Evolutionary conservation across 805 yeast genomes (phyloP), one percentile per base, ranked within the genome.

Genomic region (Pichia ethanolica): DNA sequence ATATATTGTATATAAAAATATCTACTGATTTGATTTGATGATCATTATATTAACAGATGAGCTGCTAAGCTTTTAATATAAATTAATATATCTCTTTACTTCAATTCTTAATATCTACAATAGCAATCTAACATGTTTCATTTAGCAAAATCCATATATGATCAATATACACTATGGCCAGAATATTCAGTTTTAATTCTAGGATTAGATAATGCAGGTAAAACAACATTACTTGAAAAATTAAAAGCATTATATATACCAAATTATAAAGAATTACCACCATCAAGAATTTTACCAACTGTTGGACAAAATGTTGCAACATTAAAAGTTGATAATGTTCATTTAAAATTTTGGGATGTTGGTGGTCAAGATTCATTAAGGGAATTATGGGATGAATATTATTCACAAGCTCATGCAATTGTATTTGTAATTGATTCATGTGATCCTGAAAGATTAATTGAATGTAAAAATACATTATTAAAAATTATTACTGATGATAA

Each of bases 131-230:
- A n/a, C n/a, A n/a, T n/a, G 91, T 84, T 82, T 63, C 91, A 84
- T 63, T 69, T 84, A 39, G 81, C 73, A 5, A 77, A 75, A 56
- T 81, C 88, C 3, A 59, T 85, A 3, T 83, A 83, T 55, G 72
- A 77, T 41, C 72, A 73, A 49, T 73, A 77, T 70, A 83, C 82
- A 44, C 71, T 74, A 51, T 74, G 72, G 55, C 86, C 82, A 59
- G 88, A 84, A 65, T 86, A 86, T 61, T 80, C 89, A 1, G 77
- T 86, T 4, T 73, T 91, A 44, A 86, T 91, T 36, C 71, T 91
- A 26, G 99, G 99, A 20, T 75, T 91, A 32, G 97, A 91, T 66
- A 90, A 91, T 70, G 96, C 98, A 0, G 99, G 99, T 1, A 91
- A 91, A 64, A 93, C 98, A 12, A 86, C 91, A 0, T 75, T 84